These are phyloP conservation scores for Crucibulum laeve DNA, from an alignment of 768 basidiomycete genomes.

Conservation along the genomic window DNA sequence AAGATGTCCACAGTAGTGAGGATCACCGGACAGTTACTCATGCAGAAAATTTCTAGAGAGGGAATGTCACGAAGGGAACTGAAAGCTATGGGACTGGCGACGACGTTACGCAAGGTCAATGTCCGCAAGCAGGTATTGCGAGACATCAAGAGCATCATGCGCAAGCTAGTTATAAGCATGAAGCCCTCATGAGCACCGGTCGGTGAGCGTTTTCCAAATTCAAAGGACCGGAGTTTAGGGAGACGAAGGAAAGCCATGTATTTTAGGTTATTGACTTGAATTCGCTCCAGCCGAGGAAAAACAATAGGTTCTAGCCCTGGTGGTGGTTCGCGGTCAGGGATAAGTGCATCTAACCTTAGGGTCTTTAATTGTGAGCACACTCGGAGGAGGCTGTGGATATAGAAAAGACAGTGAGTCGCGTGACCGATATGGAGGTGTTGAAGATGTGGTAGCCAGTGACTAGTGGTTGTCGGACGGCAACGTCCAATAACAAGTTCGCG, in stretches of 20 bases:
- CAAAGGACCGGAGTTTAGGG: slow-evolving; percentile 3
- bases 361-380: slow-evolving; percentile 3
- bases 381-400: slow-evolving; percentile 5
- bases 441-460: slow-evolving; percentile 7
- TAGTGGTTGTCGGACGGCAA: slow-evolving; percentile 6
- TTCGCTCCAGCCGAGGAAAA: background rate
- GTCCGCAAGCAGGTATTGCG: slow-evolving; percentile 1
- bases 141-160: slow-evolving; percentile 4
- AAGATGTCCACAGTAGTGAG: background rate
- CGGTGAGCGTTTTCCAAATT: background rate
- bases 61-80: background rate
- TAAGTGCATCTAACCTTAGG: slow-evolving; percentile 5
- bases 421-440: slow-evolving; percentile 4
- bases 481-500: slow-evolving; percentile 4
- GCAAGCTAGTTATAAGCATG: slow-evolving; percentile 3
- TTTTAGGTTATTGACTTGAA: slow-evolving; percentile 5
- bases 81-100: slow-evolving; percentile 4
- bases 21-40: slow-evolving; percentile 4
- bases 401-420: slow-evolving; percentile 4
- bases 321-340: slow-evolving; percentile 5
- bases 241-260: slow-evolving; percentile 8
- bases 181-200: slow-evolving; percentile 3
- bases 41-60: slow-evolving; percentile 1
- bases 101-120: slow-evolving; percentile 4
- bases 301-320: background rate